Evolutionary conservation across 257 asterid species (phyloP), one percentile per base, ranked within the genome.

Genomic region (Solanum bulbocastanum): DNA sequence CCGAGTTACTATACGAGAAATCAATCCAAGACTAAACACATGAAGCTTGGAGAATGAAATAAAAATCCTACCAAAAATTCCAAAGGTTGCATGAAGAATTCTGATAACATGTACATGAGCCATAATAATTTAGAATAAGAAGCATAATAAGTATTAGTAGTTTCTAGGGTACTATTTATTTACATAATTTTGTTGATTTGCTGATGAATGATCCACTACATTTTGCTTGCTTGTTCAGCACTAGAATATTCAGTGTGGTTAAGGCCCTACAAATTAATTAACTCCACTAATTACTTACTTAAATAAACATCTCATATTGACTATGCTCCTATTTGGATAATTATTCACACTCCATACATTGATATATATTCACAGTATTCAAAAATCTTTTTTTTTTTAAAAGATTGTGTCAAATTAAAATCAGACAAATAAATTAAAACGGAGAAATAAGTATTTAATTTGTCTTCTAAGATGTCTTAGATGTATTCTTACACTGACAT

Each of bases 41-140:
- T 5, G 25, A 79, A 49, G 56, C 35, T 44, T 6, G 14, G 83
- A 52, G 10, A 68, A 81, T 40, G 83, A 66, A 27, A 76, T 40
- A 6, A 78, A 37, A 22, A 27, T 46, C 42, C 39, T 15, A 83
- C 89, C 89, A 56, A 71, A 88, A 69, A 88, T 60, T 33, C 89
- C 89, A 20, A 83, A 88, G 30, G 49, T 74, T 1, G 83, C 68
- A 11, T 88, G 89, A 4, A 83, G 84, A 88, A 79, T 75, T 66
- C 22, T 44, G 83, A 83, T 22, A 27, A 83, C 78, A 18, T 46
- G 30, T 15, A 88, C 66, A 11, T 81, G 85, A 81, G 30, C 30
- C 30, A 30, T 30, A 30, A 30, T 30, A 30, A 30, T 30, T 30
- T 30, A 30, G 30, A 30, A 30, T 30, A 30, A 30, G 30, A 30